Base-by-base conservation (phyloP, 371 early-diverging fungal species). In the Umbelopsis sp. region DNA sequence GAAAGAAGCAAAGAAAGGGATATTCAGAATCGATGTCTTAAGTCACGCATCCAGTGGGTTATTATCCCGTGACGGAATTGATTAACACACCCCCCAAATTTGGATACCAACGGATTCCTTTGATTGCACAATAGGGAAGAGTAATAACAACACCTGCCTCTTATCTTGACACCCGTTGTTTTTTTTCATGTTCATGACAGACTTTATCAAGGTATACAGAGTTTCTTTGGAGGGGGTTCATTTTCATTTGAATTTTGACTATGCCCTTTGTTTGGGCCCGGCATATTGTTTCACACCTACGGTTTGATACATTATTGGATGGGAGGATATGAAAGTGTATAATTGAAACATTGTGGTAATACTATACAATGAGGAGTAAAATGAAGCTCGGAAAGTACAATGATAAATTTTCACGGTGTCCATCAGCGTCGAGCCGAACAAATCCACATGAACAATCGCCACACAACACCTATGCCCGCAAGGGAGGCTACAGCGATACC, bases 401-500 rank as follows among this genome's bases (percentile, higher is more conserved):
- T 41, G 41, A 41, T 41, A 41, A 41, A 10, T 41, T 38, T 4
- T 41, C 41, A 41, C 10, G 41, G 41, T 41, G 41, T 29, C 29
- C 29, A 29, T 29, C 18, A 48, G 57, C 57, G 57, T n/a, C 57
- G 22, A 25, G 57, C 32, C 14, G 57, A 57, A 35, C 57, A 57
- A 5, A 69, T 70, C 77, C 76, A 75, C 48, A 63, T 63, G 9
- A 79, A 1, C 8, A 74, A 11, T 65, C 73, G 35, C 79, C 79
- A 79, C 7, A 72, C 11, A 11, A 76, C 20, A 45, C 63, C 48
- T 11, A 74, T 32, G 9, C 65, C 70, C 7, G 71, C 63, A 32
- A 74, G 35, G 5, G 65, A 70, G n/a, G 76, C 71, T 32, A 79
- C 45, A 10, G 44, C 76, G 62, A 79, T 74, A 16, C 79, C 79